A percentile compares a stretch with the other conserved stretches of the same genome.
These are phyloP conservation scores for Torulaspora delbrueckii DNA, from an alignment of 805 yeast species.

Conservation along the genomic window DNA sequence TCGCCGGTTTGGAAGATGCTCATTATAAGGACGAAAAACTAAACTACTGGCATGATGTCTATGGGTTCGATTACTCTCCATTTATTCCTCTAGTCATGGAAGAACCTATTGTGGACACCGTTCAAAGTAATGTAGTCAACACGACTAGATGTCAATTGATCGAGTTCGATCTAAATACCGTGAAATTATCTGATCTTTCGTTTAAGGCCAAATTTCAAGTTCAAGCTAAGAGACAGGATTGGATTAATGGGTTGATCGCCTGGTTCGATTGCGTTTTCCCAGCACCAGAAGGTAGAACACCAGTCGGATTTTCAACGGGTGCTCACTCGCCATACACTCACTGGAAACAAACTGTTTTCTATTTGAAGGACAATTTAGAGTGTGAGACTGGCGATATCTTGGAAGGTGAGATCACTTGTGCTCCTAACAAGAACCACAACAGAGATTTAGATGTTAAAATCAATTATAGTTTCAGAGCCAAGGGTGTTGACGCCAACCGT, in stretches of 20 bases:
- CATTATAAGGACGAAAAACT: slow-evolving; percentile 88
- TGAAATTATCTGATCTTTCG: slow-evolving; percentile 73
- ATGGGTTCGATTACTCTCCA: slow-evolving; percentile 94
- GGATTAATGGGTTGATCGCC: slow-evolving; percentile 80
- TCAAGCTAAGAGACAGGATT: slow-evolving; percentile 70
- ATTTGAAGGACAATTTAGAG: slow-evolving; percentile 74
- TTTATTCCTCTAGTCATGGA: slow-evolving; percentile 79
- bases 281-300: slow-evolving; percentile 43
- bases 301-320: slow-evolving; percentile 82
- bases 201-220: slow-evolving; percentile 68
- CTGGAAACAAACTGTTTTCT: slow-evolving; percentile 98
- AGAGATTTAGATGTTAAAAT: slow-evolving; percentile 86
- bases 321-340: slow-evolving; percentile 93
- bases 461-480: slow-evolving; percentile 44
- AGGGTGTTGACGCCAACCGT: slow-evolving; percentile 42
- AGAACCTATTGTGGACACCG: slow-evolving; percentile 96
- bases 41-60: slow-evolving; percentile 93
- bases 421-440: slow-evolving; percentile 75
- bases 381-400: slow-evolving; percentile 71
- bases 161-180: slow-evolving; percentile 86
- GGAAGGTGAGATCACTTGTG: slow-evolving; percentile 63
- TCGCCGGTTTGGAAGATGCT: slow-evolving; percentile 91
- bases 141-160: slow-evolving; percentile 69
- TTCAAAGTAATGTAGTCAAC: slow-evolving; percentile 67
- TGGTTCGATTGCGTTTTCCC: slow-evolving; percentile 97